Conservation (phyloP, 495 filamentous ascomycete genomes). For the Talaromyces thailandensis region DNA sequence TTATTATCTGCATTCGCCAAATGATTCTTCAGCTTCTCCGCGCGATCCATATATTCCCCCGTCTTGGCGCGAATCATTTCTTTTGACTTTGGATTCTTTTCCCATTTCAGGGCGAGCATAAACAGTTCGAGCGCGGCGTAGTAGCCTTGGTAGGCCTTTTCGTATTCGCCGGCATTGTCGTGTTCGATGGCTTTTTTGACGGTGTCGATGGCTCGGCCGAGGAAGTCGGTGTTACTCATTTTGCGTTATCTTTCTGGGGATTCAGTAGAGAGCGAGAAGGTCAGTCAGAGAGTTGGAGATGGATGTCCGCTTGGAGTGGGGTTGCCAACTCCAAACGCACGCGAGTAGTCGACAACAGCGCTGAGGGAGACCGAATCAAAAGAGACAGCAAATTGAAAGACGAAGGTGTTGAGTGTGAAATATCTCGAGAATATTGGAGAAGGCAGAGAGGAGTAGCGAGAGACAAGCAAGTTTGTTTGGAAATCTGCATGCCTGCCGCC, state of each 20-base stretch:
- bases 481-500: neutral
- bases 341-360: neutral
- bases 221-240: conserved; percentile 97
- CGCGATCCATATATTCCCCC: conserved; percentile 94
- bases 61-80: conserved; percentile 93
- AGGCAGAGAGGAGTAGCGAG: neutral
- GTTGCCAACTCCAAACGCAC: conserved; percentile 8
- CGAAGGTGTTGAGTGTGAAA: neutral
- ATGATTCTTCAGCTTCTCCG: conserved; percentile 92
- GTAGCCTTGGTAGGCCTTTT: conserved; percentile 91
- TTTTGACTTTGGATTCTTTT: conserved; percentile 93
- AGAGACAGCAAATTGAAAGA: neutral
- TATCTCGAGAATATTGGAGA: neutral
- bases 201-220: conserved; percentile 87
- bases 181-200: conserved; percentile 96
- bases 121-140: conserved; percentile 90
- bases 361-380: neutral
- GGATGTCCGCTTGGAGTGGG: conserved; percentile 3
- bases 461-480: neutral
- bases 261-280: neutral
- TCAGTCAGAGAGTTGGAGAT: neutral
- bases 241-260: no score
- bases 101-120: conserved; percentile 96
- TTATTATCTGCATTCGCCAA: conserved; percentile 64
- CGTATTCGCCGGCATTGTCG: conserved; percentile 92